Evolutionary conservation across 2,329 filamentous ascomycete genomes (phyloP).

Genomic region (Colletotrichum gigasporum): DNA sequence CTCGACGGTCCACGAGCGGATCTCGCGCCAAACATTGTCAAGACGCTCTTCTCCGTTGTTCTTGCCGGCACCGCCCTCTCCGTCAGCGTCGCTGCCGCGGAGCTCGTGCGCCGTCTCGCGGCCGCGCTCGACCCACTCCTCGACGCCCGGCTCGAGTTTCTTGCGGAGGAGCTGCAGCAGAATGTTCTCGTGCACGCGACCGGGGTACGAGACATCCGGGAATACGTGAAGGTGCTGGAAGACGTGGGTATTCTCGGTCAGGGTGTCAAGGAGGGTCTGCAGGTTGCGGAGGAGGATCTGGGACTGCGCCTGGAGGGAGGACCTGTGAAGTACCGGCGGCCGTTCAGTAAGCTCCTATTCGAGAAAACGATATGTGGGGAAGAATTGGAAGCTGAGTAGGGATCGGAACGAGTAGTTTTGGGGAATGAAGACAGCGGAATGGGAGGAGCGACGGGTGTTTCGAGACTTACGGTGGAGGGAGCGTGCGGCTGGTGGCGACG

Average conservation of each 20-base stretch:
- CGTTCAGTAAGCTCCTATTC: background rate
- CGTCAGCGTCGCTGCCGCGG: constrained; percentile 42
- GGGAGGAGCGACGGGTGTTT: background rate
- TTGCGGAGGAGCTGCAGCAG: constrained; percentile 80
- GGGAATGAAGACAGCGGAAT: background rate
- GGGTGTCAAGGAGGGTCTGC: constrained; percentile 70
- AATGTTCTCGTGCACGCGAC: constrained; percentile 71
- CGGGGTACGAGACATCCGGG: constrained; percentile 79
- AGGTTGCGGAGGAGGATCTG: constrained; percentile 78
- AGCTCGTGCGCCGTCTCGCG: constrained; percentile 53
- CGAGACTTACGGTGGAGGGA: constrained; percentile 71
- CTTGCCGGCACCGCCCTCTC: too few relatives aligned
- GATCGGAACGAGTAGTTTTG: too few relatives aligned
- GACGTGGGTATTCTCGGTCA: constrained; percentile 72
- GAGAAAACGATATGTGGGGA: background rate
- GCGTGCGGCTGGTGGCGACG: constrained; percentile 69
- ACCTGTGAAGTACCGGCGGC: constrained; percentile 52
- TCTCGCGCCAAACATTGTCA: constrained; percentile 65
- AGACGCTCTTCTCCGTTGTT: constrained; percentile 53
- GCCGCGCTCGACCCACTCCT: constrained; percentile 75
- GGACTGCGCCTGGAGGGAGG: constrained; percentile 76
- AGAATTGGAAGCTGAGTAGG: background rate
- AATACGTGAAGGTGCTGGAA: constrained; percentile 78
- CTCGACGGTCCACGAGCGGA: constrained; percentile 50
- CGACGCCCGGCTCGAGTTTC: constrained; percentile 82